phyloP scores from a whole-genome alignment of 2,329 filamentous ascomycete genomes.

The Aspergillus pseudoviridinutans region DNA sequence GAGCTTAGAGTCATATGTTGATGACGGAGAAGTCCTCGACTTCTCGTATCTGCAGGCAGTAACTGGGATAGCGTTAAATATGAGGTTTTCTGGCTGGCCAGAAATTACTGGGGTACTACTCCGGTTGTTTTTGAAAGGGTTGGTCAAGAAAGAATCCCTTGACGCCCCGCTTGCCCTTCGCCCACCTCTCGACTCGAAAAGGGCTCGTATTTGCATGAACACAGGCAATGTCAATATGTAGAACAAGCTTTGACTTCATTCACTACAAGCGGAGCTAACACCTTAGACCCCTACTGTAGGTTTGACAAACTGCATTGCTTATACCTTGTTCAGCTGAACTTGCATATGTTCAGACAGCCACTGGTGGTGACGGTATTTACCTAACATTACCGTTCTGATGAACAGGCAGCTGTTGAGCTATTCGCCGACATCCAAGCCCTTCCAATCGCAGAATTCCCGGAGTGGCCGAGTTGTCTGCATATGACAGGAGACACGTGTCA shows the following conservation, averaged over 20 bases:
- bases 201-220: too few species aligned
- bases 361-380: background rate
- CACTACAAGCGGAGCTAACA: background rate
- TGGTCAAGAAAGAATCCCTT: background rate
- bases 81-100: background rate
- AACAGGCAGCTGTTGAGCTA: too few species aligned
- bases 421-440: too few species aligned
- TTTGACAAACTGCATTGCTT: background rate
- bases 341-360: background rate
- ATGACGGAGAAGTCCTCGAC: background rate
- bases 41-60: background rate
- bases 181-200: background rate
- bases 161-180: background rate
- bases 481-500: too few species aligned
- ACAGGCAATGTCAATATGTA: background rate
- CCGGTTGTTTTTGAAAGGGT: background rate
- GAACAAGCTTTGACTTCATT: background rate
- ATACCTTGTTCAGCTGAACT: background rate
- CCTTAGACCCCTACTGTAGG: background rate
- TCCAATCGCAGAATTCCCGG: too few species aligned
- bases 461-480: too few species aligned
- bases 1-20: too few species aligned
- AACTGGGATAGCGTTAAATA: background rate
- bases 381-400: too few species aligned
- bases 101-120: background rate